Evolutionary conservation across 1,284 basidiomycete genomes (phyloP).

Genomic region (Fomitopsis schrenkii): DNA sequence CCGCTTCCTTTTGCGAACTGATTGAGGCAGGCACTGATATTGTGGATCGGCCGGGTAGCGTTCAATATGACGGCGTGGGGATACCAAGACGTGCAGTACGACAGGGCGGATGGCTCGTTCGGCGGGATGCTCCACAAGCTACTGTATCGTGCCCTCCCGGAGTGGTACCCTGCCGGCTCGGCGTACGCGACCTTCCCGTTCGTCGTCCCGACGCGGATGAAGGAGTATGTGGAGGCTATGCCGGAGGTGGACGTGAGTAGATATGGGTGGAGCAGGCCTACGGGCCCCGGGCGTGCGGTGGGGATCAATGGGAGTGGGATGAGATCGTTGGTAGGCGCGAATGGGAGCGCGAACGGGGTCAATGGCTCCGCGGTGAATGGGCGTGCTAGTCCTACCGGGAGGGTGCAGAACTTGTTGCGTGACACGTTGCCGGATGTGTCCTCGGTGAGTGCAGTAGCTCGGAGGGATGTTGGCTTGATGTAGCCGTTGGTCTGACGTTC

Average conservation of each 20-base stretch:
- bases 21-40: not conserved
- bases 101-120: conserved; percentile 62
- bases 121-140: conserved; percentile 73
- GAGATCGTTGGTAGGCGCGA: not conserved
- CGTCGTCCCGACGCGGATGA: conserved; percentile 47
- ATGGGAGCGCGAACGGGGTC: not conserved
- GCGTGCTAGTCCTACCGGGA: not conserved
- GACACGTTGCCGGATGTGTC: conserved; percentile 1
- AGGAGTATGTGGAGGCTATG: conserved; percentile 27
- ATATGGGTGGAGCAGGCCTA: conserved; percentile 47
- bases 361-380: not conserved
- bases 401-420: not conserved
- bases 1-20: not conserved
- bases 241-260: conserved; percentile 28
- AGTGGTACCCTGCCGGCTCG: conserved; percentile 60
- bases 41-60: conserved; percentile 33
- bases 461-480: not conserved
- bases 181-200: conserved; percentile 67
- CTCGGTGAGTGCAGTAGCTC: not conserved
- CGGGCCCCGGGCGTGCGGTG: not conserved
- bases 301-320: not conserved
- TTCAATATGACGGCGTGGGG: conserved; percentile 76
- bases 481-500: not conserved
- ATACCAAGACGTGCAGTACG: conserved; percentile 60
- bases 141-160: conserved; percentile 68